These are phyloP conservation scores for Tremella mesenterica DNA, from an alignment of 768 basidiomycete species.

Conservation along the genomic window DNA sequence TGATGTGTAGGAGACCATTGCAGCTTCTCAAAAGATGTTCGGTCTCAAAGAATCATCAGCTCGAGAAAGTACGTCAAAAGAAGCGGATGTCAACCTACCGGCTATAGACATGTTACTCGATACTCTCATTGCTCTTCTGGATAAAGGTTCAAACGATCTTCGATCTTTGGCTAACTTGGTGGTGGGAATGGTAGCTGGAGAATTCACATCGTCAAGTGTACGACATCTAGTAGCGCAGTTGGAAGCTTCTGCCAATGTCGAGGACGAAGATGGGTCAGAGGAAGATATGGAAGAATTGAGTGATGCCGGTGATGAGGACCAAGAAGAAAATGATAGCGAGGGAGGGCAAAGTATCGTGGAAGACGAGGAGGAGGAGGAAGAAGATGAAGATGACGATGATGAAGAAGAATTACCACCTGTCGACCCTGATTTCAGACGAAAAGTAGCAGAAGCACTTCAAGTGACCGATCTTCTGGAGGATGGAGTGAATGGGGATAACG, in stretches of 20 bases:
- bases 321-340: slow-evolving; percentile 34
- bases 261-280: slow-evolving; percentile 44
- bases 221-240: slow-evolving; percentile 84
- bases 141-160: slow-evolving; percentile 70
- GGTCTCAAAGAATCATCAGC: slow-evolving; percentile 30
- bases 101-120: slow-evolving; percentile 82
- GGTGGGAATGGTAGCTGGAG: slow-evolving; percentile 63
- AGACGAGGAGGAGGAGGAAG: slow-evolving; percentile 26
- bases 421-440: slow-evolving; percentile 55
- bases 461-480: slow-evolving; percentile 43
- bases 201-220: slow-evolving; percentile 61
- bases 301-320: slow-evolving; percentile 35
- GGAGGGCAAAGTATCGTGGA: slow-evolving; percentile 30
- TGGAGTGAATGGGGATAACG: slow-evolving; percentile 53
- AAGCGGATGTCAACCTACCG: slow-evolving; percentile 49
- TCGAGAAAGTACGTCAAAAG: slow-evolving; percentile 11
- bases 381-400: slow-evolving; percentile 45
- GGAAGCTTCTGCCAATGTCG: slow-evolving; percentile 39
- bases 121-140: slow-evolving; percentile 79
- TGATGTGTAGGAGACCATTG: slow-evolving; percentile 29
- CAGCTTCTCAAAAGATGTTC: slow-evolving; percentile 35
- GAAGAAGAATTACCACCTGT: slow-evolving; percentile 42
- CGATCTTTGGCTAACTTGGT: slow-evolving; percentile 70
- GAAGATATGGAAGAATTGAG: slow-evolving; percentile 33
- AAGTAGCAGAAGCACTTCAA: slow-evolving; percentile 51